Percentiles rank a stretch among this genome's conserved stretches.
phyloP scores from a whole-genome alignment of 1,284 basidiomycete genomes.

The Hortiboletus rubellus region DNA sequence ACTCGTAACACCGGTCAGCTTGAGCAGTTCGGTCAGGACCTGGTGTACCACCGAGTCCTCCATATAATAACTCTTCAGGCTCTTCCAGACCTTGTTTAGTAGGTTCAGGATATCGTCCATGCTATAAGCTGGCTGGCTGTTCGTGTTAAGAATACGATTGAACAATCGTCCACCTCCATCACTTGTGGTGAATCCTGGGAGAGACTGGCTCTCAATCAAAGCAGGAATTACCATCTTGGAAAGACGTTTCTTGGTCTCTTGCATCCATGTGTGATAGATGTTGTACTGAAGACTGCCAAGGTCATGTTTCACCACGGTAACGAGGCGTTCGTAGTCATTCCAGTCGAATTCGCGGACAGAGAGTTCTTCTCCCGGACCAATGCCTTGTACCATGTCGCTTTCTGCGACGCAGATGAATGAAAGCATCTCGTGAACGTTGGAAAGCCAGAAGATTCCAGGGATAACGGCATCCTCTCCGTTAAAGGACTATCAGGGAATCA shows the following conservation, averaged over 20 bases:
- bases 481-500: conserved; percentile 62
- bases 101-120: conserved; percentile 99
- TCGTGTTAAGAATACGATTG: conserved; percentile 87
- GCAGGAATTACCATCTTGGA: conserved; percentile 99
- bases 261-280: conserved; percentile 99
- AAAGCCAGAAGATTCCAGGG: conserved; percentile 98
- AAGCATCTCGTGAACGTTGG: conserved; percentile 99
- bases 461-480: conserved; percentile 93
- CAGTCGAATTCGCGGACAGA: conserved; percentile 93
- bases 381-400: conserved; percentile 97
- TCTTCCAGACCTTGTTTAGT: conserved; percentile 98
- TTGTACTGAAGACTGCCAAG: conserved; percentile 99
- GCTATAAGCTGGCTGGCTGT: conserved; percentile 85
- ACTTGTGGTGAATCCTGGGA: conserved; percentile 96
- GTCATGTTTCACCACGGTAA: conserved; percentile 98
- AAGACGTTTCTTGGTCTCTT: conserved; percentile 96
- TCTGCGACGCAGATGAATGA: conserved; percentile 99
- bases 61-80: conserved; percentile 98
- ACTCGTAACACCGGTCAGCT: conserved; percentile 94
- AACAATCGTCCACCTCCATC: conserved; percentile 93
- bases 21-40: conserved; percentile 94
- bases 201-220: conserved; percentile 94
- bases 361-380: conserved; percentile 94
- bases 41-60: conserved; percentile 98
- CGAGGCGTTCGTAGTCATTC: conserved; percentile 95